These are phyloP conservation scores for Leccinum cinnamomeum DNA, from an alignment of 1,284 basidiomycete genomes.

Conservation along the genomic window DNA sequence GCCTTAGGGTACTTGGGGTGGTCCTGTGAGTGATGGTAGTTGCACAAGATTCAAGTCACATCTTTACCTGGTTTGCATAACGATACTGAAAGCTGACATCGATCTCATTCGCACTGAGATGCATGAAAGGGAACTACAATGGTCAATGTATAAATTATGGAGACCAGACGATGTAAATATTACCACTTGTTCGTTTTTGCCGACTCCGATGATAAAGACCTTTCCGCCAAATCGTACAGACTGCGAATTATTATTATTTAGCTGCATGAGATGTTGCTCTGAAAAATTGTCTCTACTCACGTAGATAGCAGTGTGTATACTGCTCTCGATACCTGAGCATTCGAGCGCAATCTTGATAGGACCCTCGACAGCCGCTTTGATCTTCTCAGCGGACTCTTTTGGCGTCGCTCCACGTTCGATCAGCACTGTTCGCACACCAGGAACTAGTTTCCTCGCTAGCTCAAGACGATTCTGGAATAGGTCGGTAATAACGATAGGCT, in stretches of 20 bases:
- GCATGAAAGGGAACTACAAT: conserved; percentile 64
- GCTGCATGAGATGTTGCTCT: background rate
- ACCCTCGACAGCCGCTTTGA: conserved; percentile 50
- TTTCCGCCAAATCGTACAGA: conserved; percentile 59
- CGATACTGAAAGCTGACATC: conserved; percentile 66
- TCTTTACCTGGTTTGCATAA: conserved; percentile 55
- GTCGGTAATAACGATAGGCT: conserved; percentile 77
- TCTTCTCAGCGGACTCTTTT: conserved; percentile 49
- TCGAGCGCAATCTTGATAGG: conserved; percentile 56
- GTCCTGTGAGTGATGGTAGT: background rate
- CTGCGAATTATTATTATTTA: conserved; percentile 30
- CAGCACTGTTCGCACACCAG: conserved; percentile 60
- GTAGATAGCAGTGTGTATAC: conserved; percentile 66
- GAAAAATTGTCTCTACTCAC: conserved; percentile 39
- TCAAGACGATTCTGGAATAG: conserved; percentile 77
- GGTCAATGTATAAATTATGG: conserved; percentile 4
- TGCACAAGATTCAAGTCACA: background rate
- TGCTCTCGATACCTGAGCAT: conserved; percentile 78
- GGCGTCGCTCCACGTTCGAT: conserved; percentile 44
- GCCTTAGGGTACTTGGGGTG: conserved; percentile 70
- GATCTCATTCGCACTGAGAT: conserved; percentile 64
- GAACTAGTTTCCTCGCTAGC: conserved; percentile 79
- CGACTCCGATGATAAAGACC: conserved; percentile 66
- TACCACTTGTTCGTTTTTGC: conserved; percentile 57
- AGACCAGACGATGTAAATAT: background rate